Evolutionary conservation across 208 protist species (phyloP).

Genomic region (Wallacemonas sp.): DNA sequence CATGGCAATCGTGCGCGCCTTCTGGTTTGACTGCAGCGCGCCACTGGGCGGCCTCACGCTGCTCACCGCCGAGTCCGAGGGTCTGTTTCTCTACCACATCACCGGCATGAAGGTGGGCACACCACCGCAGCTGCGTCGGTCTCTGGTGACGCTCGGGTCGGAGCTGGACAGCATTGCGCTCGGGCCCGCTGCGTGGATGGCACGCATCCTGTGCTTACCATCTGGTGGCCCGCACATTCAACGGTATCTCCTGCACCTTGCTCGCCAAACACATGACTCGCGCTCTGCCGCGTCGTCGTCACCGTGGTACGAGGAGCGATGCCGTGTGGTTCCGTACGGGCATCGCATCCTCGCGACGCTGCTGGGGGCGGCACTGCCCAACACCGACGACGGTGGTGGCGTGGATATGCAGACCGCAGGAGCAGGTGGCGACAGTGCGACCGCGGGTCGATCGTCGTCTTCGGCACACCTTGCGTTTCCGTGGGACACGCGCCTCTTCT

Average conservation of each 20-base stretch:
- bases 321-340: slow-evolving; percentile 46
- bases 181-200: neutral
- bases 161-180: slow-evolving; percentile 6
- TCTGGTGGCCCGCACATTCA: neutral
- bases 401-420: neutral
- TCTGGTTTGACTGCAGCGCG: slow-evolving; percentile 43
- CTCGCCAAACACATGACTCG: neutral
- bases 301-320: neutral
- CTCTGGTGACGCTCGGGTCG: neutral
- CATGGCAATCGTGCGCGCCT: slow-evolving; percentile 12
- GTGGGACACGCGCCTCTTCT: slow-evolving; percentile 49
- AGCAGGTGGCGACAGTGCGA: neutral
- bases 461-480: slow-evolving; percentile 21
- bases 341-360: slow-evolving; percentile 57
- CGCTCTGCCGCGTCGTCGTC: neutral
- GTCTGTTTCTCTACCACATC: slow-evolving; percentile 22
- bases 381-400: slow-evolving; percentile 2
- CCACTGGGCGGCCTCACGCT: slow-evolving; percentile 36
- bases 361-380: slow-evolving; percentile 29
- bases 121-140: neutral
- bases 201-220: slow-evolving; percentile 1
- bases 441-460: neutral
- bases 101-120: slow-evolving; percentile 12
- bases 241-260: neutral
- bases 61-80: slow-evolving; percentile 30